Percentiles rank a stretch among this genome's conserved stretches.
Evolutionary conservation across 768 basidiomycete genomes (phyloP).

Genomic region (Boletales sp.): DNA sequence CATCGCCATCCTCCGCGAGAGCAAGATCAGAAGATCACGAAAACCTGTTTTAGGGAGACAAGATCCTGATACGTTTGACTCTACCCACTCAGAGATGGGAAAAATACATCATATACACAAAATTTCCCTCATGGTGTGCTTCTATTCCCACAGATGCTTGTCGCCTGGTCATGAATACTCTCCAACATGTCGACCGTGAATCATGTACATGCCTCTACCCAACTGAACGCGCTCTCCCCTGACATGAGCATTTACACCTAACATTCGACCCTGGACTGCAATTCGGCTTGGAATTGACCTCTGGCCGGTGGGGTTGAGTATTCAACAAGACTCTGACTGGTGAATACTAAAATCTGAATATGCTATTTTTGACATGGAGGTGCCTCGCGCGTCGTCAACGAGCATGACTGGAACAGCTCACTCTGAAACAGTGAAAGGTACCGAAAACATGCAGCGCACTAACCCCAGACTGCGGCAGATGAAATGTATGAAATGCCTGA

Average conservation of each 20-base stretch:
- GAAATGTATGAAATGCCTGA: constrained; percentile 2
- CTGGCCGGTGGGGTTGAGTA: constrained; percentile 40
- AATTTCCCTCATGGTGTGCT: not conserved
- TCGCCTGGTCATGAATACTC: constrained; percentile 40
- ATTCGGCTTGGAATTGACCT: not conserved
- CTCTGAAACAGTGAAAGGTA: not conserved
- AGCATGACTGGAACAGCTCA: constrained; percentile 12
- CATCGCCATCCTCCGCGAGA: not conserved
- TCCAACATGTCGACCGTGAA: constrained; percentile 39
- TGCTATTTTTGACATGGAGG: constrained; percentile 34
- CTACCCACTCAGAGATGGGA: not conserved
- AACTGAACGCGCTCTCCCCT: constrained; percentile 18
- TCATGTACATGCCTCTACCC: constrained; percentile 29
- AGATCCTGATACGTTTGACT: not conserved
- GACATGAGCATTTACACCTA: constrained; percentile 20
- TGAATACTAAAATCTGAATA: constrained; percentile 49
- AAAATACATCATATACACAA: not conserved
- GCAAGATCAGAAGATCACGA: too few species aligned
- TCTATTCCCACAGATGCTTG: constrained; percentile 14
- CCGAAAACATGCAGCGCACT: constrained; percentile 24
- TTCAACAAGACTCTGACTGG: constrained; percentile 41
- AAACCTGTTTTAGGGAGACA: too few species aligned
- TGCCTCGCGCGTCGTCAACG: constrained; percentile 36
- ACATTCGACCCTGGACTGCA: constrained; percentile 7
- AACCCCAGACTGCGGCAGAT: constrained; percentile 41